Base-by-base conservation (phyloP, 345 rosid species). In the Adansonia digitata region DNA sequence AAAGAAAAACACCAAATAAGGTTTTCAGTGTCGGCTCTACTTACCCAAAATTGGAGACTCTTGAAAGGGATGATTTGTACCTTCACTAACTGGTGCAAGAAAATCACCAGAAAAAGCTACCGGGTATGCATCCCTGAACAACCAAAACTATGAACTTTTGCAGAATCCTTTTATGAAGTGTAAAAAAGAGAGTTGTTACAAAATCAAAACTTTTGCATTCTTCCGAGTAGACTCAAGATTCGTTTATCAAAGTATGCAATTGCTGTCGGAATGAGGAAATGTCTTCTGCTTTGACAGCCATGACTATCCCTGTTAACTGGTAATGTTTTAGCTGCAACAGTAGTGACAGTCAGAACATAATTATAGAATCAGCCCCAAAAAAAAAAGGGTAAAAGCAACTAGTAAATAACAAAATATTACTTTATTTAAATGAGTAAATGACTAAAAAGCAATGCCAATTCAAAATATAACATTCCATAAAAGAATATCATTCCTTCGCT, bases 301-400 rank as follows among this genome's bases (percentile, higher is more conserved):
- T 85, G 74, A 89, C 92, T 20, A 95, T 80, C 69, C 98, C 97
- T 78, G 74, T 90, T 70, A 86, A 52, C 73, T 73, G 84, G 85
- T 95, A 90, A 72, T 89, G 81, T 78, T 81, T 88, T 60, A 92
- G 87, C 98, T 94, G 89, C 81, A 62, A 74, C n/a, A 72, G 22
- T 76, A 74, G 64, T 9, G 29, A 74, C 57, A 62, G 49, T 5
- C 68, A 22, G 31, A 43, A 31, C 35, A 43, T 66, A 43, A 24
- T 66, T 66, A 24, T 2, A 15, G 53, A 24, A 66, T 66, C 24
- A 52, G 17, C n/a, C 29, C 13, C 22, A n/a, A 37, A 20, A 9
- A 27, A 15, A 27, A 12, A 49, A 24, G 14, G 0, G 31, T 24
- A 55, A 55, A 55, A 26, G 7, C 20, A 17, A 17, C 53, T 5